These are phyloP conservation scores for Hygrophorus pudorinus DNA, from an alignment of 768 basidiomycete species.

Conservation along the genomic window DNA sequence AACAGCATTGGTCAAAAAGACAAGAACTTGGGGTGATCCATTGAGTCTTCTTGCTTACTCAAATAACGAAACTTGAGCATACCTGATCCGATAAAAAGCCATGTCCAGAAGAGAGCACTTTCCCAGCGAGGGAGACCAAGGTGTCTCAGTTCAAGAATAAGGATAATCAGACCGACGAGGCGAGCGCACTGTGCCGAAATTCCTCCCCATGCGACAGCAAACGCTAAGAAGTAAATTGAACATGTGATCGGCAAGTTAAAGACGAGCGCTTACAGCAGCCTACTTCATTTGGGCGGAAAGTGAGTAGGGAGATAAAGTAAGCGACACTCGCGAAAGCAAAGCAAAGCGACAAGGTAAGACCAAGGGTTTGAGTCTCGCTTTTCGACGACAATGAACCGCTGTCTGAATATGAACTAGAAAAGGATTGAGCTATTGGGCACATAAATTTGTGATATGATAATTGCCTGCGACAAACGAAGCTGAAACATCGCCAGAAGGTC, in stretches of 20 bases:
- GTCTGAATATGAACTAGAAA: background rate
- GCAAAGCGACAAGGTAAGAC: conserved; percentile 16
- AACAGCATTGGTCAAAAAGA: conserved; percentile 31
- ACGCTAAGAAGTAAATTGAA: conserved; percentile 20
- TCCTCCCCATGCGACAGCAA: conserved; percentile 35
- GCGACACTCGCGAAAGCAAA: conserved; percentile 22
- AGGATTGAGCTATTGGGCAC: background rate
- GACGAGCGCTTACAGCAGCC: conserved; percentile 11
- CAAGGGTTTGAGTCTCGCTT: conserved; percentile 12
- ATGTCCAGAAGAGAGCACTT: conserved; percentile 5
- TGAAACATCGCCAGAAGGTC: conserved; percentile 1
- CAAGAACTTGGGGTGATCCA: conserved; percentile 20
- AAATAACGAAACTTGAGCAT: conserved; percentile 5
- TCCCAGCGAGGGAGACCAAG: conserved; percentile 14
- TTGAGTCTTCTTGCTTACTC: background rate
- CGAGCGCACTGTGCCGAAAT: conserved; percentile 28
- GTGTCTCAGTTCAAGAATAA: conserved; percentile 24
- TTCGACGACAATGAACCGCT: conserved; percentile 8
- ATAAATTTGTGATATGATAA: background rate
- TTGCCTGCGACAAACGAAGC: background rate
- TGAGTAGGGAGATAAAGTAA: conserved; percentile 20
- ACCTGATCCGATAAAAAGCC: conserved; percentile 27
- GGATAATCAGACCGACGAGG: conserved; percentile 28
- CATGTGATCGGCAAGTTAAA: background rate
- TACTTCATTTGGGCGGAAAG: conserved; percentile 14